A percentile compares a stretch with the other conserved stretches of the same genome.
These are phyloP conservation scores for Dissophora ornata DNA, from an alignment of 192 early-diverging fungal species.

Conservation along the genomic window DNA sequence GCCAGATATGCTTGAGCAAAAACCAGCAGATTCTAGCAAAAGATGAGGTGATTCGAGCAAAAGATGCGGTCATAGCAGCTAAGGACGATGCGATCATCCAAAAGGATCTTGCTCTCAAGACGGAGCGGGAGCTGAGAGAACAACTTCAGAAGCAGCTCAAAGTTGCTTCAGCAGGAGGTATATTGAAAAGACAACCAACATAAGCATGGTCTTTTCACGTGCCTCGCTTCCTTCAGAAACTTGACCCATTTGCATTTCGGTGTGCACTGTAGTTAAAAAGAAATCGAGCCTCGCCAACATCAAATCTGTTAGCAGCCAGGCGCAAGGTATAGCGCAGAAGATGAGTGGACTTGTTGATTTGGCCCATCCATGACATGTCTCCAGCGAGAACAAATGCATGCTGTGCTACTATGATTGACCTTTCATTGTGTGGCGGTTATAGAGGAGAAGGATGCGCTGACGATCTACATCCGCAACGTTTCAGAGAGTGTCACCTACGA, in stretches of 20 bases:
- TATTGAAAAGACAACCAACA: neutral
- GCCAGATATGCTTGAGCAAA: conserved; percentile 28
- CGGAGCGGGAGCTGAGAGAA: conserved; percentile 31
- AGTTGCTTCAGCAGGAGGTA: conserved; percentile 30
- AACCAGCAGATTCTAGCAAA: conserved; percentile 33
- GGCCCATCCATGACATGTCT: no score
- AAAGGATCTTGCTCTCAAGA: conserved; percentile 36
- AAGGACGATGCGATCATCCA: conserved; percentile 41
- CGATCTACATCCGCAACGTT: conserved; percentile 56
- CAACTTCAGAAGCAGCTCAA: conserved; percentile 45
- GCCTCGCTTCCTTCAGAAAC: neutral
- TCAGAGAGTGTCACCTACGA: conserved; percentile 42
- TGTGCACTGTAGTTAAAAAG: conserved; percentile 6
- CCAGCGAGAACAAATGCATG: no score
- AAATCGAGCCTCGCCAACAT: conserved; percentile 34
- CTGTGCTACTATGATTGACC: no score
- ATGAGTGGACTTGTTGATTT: neutral
- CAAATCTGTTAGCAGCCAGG: conserved; percentile 39
- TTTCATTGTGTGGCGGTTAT: no score
- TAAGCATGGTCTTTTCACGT: neutral
- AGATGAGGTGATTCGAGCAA: conserved; percentile 44
- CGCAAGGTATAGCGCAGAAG: conserved; percentile 24
- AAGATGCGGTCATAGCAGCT: conserved; percentile 36
- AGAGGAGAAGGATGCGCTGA: conserved; percentile 44
- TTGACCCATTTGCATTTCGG: neutral